phyloP scores from a whole-genome alignment of 345 rosid genomes.

The Euclidium syriacum region DNA sequence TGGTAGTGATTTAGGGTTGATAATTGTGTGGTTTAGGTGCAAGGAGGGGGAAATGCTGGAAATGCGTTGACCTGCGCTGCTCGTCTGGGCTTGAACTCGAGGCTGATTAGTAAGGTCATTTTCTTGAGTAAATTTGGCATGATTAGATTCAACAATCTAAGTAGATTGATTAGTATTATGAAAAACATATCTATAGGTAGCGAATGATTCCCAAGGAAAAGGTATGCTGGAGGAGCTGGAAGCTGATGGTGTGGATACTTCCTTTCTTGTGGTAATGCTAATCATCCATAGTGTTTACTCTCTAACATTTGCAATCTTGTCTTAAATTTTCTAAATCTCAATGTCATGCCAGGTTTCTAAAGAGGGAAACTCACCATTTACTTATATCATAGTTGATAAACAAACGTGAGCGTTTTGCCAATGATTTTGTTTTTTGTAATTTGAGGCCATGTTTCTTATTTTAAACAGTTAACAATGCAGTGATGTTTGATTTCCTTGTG shows the following conservation, averaged over 20 bases:
- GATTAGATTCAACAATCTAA: background rate
- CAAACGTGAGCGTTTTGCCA: conserved; percentile 52
- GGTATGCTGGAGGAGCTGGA: conserved; percentile 48
- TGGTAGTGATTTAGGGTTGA: background rate
- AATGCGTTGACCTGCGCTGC: conserved; percentile 61
- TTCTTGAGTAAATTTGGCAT: background rate
- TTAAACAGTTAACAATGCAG: background rate
- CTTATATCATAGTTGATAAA: conserved; percentile 74
- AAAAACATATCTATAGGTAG: conserved; percentile 31
- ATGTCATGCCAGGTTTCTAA: conserved; percentile 52
- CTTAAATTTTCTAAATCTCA: background rate
- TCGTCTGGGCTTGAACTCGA: conserved; percentile 55
- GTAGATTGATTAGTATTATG: background rate
- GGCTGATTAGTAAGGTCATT: conserved; percentile 54
- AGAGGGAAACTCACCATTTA: conserved; percentile 78
- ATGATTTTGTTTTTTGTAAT: conserved; percentile 7
- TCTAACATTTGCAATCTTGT: background rate
- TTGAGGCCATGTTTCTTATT: background rate
- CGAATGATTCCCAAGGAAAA: conserved; percentile 54
- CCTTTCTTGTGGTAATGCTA: conserved; percentile 48
- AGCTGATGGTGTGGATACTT: conserved; percentile 60
- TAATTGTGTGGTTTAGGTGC: conserved; percentile 35
- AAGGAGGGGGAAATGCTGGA: conserved; percentile 78
- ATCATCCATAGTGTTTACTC: background rate
- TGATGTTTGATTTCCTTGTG: background rate